Base-by-base conservation (phyloP, 1,284 basidiomycete species). In the Rhodofomes roseus region DNA sequence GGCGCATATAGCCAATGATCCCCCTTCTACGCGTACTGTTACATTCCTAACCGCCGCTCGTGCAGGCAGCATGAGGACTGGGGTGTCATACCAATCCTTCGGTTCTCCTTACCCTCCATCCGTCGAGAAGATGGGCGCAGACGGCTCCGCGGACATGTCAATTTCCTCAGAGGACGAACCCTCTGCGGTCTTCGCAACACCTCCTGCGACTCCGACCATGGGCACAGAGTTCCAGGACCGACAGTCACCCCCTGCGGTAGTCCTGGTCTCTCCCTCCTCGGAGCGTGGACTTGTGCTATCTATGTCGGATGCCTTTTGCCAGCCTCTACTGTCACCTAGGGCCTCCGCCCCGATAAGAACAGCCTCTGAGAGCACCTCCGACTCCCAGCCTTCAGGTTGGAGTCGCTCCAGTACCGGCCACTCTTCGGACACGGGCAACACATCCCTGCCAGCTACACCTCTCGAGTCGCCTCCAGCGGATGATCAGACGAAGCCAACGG, bases 21-120 rank as follows among this genome's bases (percentile, higher is more conserved):
- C 50, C 7, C 50, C 50, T 3, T 20, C 37, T 27, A 9, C 25
- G 37, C 56, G 51, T 44, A 34, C 50, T 16, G 50, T 34, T 7
- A 52, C 46, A 37, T 31, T 40, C 48, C 37, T 34, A 25, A 29
- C 50, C 23, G n/a, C 27, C 40, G 25, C 31, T 44, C 25, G 43
- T n/a, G 31, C 25, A 20, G 18, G 34, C 23, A 41, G 2, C 18
- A 5, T 41, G 37, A 40, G 20, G n/a, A 54, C 31, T 8, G 34
- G 0, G 34, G 20, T 66, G 12, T 65, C 65, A 12, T 65, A 63
- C 40, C 50, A 64, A 6, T 63, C 65, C 0, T 66, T 66, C 44
- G 67, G 65, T 0, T 68, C 67, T 18, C 62, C 65, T 1, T 66
- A 63, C 34, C 55, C 62, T 25, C 55, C 54, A 39, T 55, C 56